Evolutionary conservation across 2,329 filamentous ascomycete species (phyloP).

Genomic region (Chaetoscypha palmicola): DNA sequence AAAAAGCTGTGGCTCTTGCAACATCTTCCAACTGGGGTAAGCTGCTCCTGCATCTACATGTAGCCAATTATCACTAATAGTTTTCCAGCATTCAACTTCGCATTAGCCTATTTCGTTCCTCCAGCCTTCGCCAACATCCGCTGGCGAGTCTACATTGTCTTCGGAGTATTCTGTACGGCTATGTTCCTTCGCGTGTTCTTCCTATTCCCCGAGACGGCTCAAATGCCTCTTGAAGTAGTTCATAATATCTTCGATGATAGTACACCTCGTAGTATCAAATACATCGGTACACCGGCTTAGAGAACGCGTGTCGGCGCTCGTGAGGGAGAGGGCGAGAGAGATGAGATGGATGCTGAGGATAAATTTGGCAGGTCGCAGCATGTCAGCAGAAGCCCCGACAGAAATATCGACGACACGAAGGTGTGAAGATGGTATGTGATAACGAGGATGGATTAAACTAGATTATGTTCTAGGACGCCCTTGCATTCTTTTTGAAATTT

Average conservation of each 20-base stretch:
- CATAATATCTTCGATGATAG: slow-evolving; percentile 40
- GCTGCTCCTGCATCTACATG: neutral
- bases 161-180: slow-evolving; percentile 44
- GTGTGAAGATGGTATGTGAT: too few relatives aligned
- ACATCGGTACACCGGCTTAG: slow-evolving; percentile 27
- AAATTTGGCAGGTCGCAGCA: too few relatives aligned
- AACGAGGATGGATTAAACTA: too few relatives aligned
- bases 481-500: too few relatives aligned
- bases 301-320: slow-evolving; percentile 25
- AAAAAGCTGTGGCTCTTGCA: slow-evolving; percentile 46
- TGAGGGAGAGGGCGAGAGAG: slow-evolving; percentile 20
- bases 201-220: slow-evolving; percentile 49
- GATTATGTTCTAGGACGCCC: too few relatives aligned
- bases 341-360: slow-evolving; percentile 25
- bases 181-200: slow-evolving; percentile 48
- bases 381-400: too few relatives aligned
- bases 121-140: slow-evolving; percentile 39
- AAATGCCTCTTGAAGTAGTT: slow-evolving; percentile 49
- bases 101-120: slow-evolving; percentile 42
- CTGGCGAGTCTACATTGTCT: slow-evolving; percentile 47
- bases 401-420: too few relatives aligned
- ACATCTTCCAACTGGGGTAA: slow-evolving; percentile 43
- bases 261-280: slow-evolving; percentile 24
- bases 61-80: neutral
- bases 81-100: slow-evolving; percentile 39